Conservation (phyloP, 768 basidiomycete species). For the Leccinum pellstonianum region DNA sequence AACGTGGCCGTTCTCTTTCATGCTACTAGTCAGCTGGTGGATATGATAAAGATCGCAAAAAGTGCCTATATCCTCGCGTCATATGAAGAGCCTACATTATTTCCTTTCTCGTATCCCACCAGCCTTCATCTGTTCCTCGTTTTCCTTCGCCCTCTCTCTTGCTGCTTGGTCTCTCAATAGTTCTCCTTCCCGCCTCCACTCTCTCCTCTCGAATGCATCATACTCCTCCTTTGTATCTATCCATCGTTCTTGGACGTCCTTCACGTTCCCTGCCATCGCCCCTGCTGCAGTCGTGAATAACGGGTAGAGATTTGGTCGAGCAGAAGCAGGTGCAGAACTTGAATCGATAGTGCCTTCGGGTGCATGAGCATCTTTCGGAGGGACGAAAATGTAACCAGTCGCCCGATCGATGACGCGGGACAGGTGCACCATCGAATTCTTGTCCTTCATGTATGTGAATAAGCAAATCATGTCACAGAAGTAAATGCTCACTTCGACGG, state of each 20-base stretch:
- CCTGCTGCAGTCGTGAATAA: constrained; percentile 69
- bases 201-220: constrained; percentile 74
- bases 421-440: constrained; percentile 90
- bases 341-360: constrained; percentile 34
- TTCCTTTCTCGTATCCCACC: constrained; percentile 31
- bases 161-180: constrained; percentile 24
- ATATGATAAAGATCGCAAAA: background rate
- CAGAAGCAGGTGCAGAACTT: constrained; percentile 35
- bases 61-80: background rate
- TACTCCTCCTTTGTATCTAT: constrained; percentile 80
- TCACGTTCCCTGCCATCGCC: constrained; percentile 49
- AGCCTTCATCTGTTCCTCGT: constrained; percentile 2
- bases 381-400: constrained; percentile 88
- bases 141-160: constrained; percentile 12
- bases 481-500: constrained; percentile 71
- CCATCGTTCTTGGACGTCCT: constrained; percentile 93
- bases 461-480: background rate
- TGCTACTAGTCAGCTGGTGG: background rate
- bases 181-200: constrained; percentile 79
- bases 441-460: constrained; percentile 57
- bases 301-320: constrained; percentile 62
- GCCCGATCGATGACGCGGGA: constrained; percentile 84
- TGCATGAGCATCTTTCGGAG: constrained; percentile 39
- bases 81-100: constrained; percentile 14
- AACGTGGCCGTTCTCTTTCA: background rate